phyloP scores from a whole-genome alignment of 345 rosid species.

The Chamaenerion angustifolium region DNA sequence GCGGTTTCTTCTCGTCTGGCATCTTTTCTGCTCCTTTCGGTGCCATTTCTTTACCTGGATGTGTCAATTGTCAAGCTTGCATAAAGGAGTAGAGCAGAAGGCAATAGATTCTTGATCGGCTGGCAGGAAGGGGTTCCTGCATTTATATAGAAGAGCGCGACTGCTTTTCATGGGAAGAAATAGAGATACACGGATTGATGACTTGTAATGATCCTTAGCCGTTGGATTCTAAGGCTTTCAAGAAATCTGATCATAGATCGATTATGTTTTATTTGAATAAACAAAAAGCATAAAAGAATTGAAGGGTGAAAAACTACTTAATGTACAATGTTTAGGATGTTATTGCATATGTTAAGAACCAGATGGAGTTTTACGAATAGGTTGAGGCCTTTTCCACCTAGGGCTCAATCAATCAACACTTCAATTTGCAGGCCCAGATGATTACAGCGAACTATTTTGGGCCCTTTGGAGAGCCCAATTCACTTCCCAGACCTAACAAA shows the following conservation, averaged over 20 bases:
- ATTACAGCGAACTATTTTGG: no score
- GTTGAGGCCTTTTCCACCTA: not conserved
- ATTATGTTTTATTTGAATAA: no score
- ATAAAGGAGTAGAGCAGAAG: not conserved
- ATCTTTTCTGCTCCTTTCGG: conserved; percentile 29
- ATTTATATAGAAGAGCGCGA: not conserved
- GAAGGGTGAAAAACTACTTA: no score
- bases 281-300: no score
- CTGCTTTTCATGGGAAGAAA: not conserved
- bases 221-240: not conserved
- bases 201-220: not conserved
- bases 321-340: no score
- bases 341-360: no score
- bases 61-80: not conserved
- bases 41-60: conserved; percentile 15
- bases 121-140: not conserved
- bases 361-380: not conserved
- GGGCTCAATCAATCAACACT: no score
- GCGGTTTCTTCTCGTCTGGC: conserved; percentile 31
- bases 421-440: no score
- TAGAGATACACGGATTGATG: not conserved
- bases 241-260: no score
- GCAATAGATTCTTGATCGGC: not conserved
- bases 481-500: no score
- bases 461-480: no score